Conservation (phyloP, 306 rosid genomes). For the Begonia loranthoides region DNA sequence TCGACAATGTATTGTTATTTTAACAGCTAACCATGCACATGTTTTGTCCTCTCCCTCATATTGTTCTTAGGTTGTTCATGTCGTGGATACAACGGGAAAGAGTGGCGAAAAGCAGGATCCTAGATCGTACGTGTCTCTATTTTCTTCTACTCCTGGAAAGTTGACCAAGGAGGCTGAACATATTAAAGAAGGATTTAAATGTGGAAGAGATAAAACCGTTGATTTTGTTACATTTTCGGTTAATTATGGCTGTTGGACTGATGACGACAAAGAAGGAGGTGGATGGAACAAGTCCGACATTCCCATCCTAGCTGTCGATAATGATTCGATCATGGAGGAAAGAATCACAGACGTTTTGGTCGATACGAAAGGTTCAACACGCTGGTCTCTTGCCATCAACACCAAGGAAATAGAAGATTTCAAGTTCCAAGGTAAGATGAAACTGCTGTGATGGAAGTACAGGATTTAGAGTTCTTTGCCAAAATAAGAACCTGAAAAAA, state of each 20-base stretch:
- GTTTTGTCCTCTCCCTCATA: too few relatives aligned
- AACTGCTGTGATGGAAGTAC: not conserved
- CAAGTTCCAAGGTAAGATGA: slow-evolving; percentile 40
- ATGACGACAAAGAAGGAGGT: slow-evolving; percentile 26
- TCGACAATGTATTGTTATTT: not conserved
- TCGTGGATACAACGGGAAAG: slow-evolving; percentile 54
- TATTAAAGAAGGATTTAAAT: slow-evolving; percentile 59
- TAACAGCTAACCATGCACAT: not conserved
- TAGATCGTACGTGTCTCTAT: slow-evolving; percentile 55
- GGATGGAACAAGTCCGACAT: slow-evolving; percentile 74
- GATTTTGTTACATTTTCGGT: slow-evolving; percentile 81
- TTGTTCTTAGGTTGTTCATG: slow-evolving; percentile 76
- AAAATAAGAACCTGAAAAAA: too few relatives aligned
- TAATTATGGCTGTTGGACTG: slow-evolving; percentile 61
- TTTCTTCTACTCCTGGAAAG: slow-evolving; percentile 84
- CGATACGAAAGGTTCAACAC: slow-evolving; percentile 64
- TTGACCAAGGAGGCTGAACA: slow-evolving; percentile 61
- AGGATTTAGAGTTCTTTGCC: not conserved
- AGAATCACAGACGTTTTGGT: slow-evolving; percentile 48
- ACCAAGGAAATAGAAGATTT: slow-evolving; percentile 64
- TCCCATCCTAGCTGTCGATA: slow-evolving; percentile 34
- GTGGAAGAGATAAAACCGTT: slow-evolving; percentile 51
- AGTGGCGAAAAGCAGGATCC: slow-evolving; percentile 30
- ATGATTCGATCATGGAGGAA: slow-evolving; percentile 26
- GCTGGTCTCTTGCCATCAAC: slow-evolving; percentile 82